Evolutionary conservation across 441 rosid genomes (phyloP), one percentile per base, ranked within the genome.

Genomic region (Pelargonium citronellum): DNA sequence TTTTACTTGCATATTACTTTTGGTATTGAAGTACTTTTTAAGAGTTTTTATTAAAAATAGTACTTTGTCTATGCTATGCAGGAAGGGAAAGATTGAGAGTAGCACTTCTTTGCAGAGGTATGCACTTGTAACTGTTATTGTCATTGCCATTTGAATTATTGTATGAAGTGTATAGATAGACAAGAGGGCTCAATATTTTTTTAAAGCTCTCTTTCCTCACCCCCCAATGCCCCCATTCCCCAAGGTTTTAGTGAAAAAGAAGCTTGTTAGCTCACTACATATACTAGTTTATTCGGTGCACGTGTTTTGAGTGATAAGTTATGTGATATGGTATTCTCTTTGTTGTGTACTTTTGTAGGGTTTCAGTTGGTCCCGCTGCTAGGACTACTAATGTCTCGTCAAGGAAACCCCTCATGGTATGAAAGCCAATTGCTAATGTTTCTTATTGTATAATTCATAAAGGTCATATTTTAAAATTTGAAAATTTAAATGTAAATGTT

Each of bases 351-450:
- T 53, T 64, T 69, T 75, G 49, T 81, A 87, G 98, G 77, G 74
- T 80, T 71, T 80, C 83, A 16, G 72, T 61, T 53, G 79, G 78
- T 73, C 67, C 84, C 39, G 74, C 75, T 71, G 78, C 70, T n/a
- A 83, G 77, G 79, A 75, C 81, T 74, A 74, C 69, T 74, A 77
- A 70, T 71, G 61, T 37, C 71, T 65, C 82, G 17, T 53, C 76
- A 49, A 81, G 79, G 85, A 87, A 75, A 77, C 70, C 81, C 77
- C 79, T 73, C 17, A 70, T 49, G 89, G 93, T 90, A 81, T 68
- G 80, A 37, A 71, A 64, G 10, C 30, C 46, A 58, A 66, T 51
- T 12, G 41, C 16, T 75, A 27, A 22, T 7, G 7, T 34, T 34
- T 34, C 39, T 34, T 34, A 34, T 34, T 34, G 39, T 34, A 34